Percentiles rank a stretch among this genome's conserved stretches.
Evolutionary conservation across 1,284 basidiomycete genomes (phyloP).

Genomic region (Pascua guehoae): DNA sequence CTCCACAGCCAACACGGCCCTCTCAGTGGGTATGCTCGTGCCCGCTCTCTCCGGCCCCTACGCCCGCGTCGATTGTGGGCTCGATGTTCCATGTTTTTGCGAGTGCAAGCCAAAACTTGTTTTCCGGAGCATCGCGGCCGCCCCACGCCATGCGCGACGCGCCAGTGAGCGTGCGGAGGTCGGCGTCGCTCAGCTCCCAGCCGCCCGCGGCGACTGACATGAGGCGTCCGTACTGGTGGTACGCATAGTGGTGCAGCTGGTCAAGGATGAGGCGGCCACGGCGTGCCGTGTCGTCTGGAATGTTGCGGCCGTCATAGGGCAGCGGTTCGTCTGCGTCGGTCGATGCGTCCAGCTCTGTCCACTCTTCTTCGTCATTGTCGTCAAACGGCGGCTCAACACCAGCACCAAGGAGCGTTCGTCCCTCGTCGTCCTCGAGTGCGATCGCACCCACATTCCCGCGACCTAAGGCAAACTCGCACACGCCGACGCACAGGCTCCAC

Average conservation of each 20-base stretch:
- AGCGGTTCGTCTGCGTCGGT: not conserved
- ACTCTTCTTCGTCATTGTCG: conserved; percentile 1
- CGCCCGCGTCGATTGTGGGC: conserved; percentile 1
- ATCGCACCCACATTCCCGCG: conserved; percentile 1
- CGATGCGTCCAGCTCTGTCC: not conserved
- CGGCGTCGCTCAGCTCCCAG: conserved; percentile 18
- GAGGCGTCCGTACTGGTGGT: conserved; percentile 35
- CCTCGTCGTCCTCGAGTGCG: conserved; percentile 15
- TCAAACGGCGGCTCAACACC: not conserved
- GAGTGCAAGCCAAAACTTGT: conserved; percentile 15
- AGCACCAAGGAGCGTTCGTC: not conserved
- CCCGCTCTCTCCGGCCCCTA: not conserved
- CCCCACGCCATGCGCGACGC: conserved; percentile 10
- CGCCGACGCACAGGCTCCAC: conserved; percentile 40
- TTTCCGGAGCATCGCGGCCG: conserved; percentile 4
- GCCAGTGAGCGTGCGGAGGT: conserved; percentile 13
- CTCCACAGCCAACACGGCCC: not conserved
- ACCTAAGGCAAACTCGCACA: conserved; percentile 44
- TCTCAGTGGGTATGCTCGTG: not conserved
- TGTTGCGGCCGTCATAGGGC: not conserved
- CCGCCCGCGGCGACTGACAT: conserved; percentile 11
- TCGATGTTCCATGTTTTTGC: conserved; percentile 20
- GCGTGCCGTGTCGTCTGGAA: conserved; percentile 25
- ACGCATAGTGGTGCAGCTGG: conserved; percentile 41
- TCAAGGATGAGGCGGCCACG: conserved; percentile 35